Evolutionary conservation across 352 stramenopile genomes (phyloP), one percentile per base, ranked within the genome.

Genomic region (Phytophthora lateralis): DNA sequence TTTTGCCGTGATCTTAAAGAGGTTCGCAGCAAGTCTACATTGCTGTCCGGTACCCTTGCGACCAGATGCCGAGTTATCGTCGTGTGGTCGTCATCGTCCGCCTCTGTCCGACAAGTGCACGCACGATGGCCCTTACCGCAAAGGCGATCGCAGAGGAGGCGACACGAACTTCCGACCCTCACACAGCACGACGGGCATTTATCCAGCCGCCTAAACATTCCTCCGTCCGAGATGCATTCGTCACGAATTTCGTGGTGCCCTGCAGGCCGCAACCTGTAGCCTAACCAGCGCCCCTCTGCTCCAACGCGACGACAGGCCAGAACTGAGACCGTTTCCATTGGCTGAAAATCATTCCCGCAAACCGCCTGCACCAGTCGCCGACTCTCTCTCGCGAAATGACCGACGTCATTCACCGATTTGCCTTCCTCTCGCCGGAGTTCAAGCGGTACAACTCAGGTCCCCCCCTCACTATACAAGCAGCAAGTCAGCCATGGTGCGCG

Each of bases 391-490:
- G 10, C 20, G n/a, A 24, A 24, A 24, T 24, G 26, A 30, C 26
- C 6, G 26, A 30, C n/a, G 20, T 64, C 64, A 72, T 50, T 72
- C 26, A 68, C 64, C 52, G 42, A 65, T 59, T 67, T 68, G 52
- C 51, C 21, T 42, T 51, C 46, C 12, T 26, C 8, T 32, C 34
- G 14, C n/a, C 29, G 7, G 18, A 49, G 15, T 17, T 38, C 55
- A 55, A 56, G 27, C 35, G 26, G 59, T 63, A 66, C 51, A 59
- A 55, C 34, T 45, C 44, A 61, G 48, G 29, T 45, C 21, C 12
- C 11, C 26, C 27, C 17, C 4, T 32, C 24, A 18, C 21, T 21
- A 29, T 44, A 18, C 54, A 68, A 43, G 6, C n/a, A 43, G 37
- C 30, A 55, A 45, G 49, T 54, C 35, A 43, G 69, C 61, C 42